Evolutionary conservation across 352 stramenopile genomes (phyloP), one percentile per base, ranked within the genome.

Genomic region (Phytophthora pini): DNA sequence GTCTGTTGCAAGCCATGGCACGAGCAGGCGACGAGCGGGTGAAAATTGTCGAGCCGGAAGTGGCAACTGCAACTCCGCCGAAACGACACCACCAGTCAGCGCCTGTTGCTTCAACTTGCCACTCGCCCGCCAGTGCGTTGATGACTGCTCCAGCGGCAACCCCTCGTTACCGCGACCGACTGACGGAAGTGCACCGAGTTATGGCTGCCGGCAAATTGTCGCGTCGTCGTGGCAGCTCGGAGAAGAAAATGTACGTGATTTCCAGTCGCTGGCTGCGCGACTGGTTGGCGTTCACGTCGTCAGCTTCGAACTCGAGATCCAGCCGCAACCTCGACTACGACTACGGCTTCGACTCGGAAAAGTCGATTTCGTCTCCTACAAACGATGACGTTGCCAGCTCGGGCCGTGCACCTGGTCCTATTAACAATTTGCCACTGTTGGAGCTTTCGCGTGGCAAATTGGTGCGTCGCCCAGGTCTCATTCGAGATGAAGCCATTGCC

Each of bases 131-230:
- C 7, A 64, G 47, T 32, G 52, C 48, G 1, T 40, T 41, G 9
- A 63, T 57, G 49, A 47, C 56, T 10, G 52, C 59, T 0, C 59
- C 65, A 10, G 47, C 60, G 15, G 70, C 65, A 38, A 81, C 80
- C 3, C 76, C 80, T 31, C 65, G 68, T n/a, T 87, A 78, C 45
- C 79, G 83, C 36, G 84, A 93, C 60, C 78, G 82, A 20, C 63
- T 87, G 2, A 75, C 58, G 9, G 84, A 93, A 70, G 84, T 90
- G 47, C 84, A 86, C 13, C 82, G 84, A 47, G 84, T 93, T 12
- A 87, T 88, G 64, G 76, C 80, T 2, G 84, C 84, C 0, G 82
- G 84, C n/a, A 78, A 84, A 39, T 72, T 88, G 22, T 85, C 84
- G 24, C 60, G 76, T 55, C 68, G 77, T 52, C 80, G 80, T 29